Evolutionary conservation across 192 early-diverging fungal genomes (phyloP).

Genomic region (Paraglomus occultum): DNA sequence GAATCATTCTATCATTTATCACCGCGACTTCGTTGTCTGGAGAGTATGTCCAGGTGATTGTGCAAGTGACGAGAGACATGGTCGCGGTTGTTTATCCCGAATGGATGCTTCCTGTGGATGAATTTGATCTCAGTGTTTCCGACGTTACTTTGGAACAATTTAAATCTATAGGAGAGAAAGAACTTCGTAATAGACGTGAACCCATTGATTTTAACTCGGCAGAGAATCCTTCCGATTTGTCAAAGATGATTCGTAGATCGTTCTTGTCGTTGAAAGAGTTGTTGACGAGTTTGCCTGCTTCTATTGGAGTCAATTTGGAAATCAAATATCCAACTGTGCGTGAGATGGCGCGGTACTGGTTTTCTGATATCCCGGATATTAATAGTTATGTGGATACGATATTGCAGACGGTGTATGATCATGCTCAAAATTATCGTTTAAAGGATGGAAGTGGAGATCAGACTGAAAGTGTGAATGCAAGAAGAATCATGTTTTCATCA

Average conservation of each 20-base stretch:
- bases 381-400: conserved; percentile 89
- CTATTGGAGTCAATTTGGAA: conserved; percentile 82
- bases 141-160: conserved; percentile 57
- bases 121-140: conserved; percentile 50
- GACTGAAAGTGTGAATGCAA: conserved; percentile 32
- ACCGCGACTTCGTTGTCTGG: conserved; percentile 88
- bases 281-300: conserved; percentile 64
- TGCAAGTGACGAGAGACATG: conserved; percentile 86
- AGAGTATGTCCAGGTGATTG: conserved; percentile 85
- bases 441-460: conserved; percentile 20
- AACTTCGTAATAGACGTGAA: conserved; percentile 25
- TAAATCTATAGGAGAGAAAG: conserved; percentile 38
- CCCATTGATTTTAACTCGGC: conserved; percentile 31
- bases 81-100: conserved; percentile 83
- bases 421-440: conserved; percentile 43
- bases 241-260: conserved; percentile 39
- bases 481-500: conserved; percentile 75
- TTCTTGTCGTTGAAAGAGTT: conserved; percentile 69
- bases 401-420: conserved; percentile 83
- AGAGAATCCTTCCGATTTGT: conserved; percentile 29
- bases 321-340: conserved; percentile 82
- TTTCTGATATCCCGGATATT: conserved; percentile 64
- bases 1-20: conserved; percentile 63
- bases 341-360: conserved; percentile 49
- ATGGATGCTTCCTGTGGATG: conserved; percentile 66